phyloP scores from a whole-genome alignment of 495 filamentous ascomycete genomes.

The Lichina pygmaea region DNA sequence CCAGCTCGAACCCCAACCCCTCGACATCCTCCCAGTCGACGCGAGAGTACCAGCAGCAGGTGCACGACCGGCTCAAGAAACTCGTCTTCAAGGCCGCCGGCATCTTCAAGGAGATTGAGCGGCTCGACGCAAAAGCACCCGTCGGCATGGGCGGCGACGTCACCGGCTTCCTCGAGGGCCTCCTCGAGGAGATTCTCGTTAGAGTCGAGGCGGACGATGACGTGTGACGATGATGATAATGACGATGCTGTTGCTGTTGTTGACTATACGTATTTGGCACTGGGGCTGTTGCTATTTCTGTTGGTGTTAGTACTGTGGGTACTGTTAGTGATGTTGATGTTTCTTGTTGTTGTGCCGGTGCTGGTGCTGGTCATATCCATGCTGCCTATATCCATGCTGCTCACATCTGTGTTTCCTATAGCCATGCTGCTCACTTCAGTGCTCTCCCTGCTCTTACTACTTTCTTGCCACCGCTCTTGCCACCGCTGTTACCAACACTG shows the following conservation, averaged over 20 bases:
- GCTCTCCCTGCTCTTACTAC: too few relatives aligned
- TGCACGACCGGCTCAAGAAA: constrained; percentile 56
- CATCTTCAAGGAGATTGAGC: constrained; percentile 66
- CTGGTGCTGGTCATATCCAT: not conserved
- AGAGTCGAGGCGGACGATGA: constrained; percentile 67
- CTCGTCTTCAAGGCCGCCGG: constrained; percentile 49
- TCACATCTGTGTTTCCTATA: not conserved
- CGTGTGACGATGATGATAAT: not conserved
- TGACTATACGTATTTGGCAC: too few relatives aligned
- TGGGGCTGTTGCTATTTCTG: too few relatives aligned
- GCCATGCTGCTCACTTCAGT: not conserved
- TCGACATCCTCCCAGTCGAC: constrained; percentile 2
- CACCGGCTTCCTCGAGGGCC: constrained; percentile 61
- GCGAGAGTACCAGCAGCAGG: constrained; percentile 33
- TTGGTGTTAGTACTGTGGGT: too few relatives aligned
- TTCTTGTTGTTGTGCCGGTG: not conserved
- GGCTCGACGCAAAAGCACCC: constrained; percentile 51
- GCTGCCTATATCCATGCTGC: not conserved
- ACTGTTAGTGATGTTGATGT: constrained; percentile 37
- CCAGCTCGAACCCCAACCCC: not conserved
- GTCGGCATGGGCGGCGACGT: constrained; percentile 85
- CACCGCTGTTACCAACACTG: too few relatives aligned
- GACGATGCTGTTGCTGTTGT: not conserved
- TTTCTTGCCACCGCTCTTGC: too few relatives aligned
- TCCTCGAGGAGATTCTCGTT: constrained; percentile 86